phyloP scores from a whole-genome alignment of 116 monocot genomes.

The Cymodocea nodosa region DNA sequence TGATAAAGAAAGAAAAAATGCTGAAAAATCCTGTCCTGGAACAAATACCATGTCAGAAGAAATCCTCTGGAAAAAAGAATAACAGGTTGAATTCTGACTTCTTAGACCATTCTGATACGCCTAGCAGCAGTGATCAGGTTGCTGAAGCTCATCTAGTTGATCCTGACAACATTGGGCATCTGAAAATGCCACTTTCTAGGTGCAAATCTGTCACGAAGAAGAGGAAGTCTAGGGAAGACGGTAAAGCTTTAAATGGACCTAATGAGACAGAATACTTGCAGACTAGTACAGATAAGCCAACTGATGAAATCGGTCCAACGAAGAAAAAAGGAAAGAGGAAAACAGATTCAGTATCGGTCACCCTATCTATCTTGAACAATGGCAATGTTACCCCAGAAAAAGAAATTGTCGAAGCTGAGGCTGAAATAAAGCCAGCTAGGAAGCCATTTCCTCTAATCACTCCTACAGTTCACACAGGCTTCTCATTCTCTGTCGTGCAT shows the following conservation, averaged over 20 bases:
- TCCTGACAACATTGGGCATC: slow-evolving; percentile 15
- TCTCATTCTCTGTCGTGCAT: slow-evolving; percentile 95
- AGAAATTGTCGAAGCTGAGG: slow-evolving; percentile 22
- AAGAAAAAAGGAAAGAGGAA: slow-evolving; percentile 79
- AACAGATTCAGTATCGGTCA: slow-evolving; percentile 16
- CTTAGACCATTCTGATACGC: slow-evolving; percentile 7
- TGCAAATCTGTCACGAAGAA: slow-evolving; percentile 35
- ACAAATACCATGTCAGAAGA: slow-evolving; percentile 8
- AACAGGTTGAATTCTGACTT: slow-evolving; percentile 15
- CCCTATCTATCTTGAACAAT: slow-evolving; percentile 12
- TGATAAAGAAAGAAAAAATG: slow-evolving; percentile 16
- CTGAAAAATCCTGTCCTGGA: slow-evolving; percentile 9
- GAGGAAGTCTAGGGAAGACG: slow-evolving; percentile 30
- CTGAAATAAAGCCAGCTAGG: slow-evolving; percentile 38
- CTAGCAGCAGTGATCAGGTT: slow-evolving; percentile 13
- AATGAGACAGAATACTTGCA: slow-evolving; percentile 20
- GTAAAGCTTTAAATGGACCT: slow-evolving; percentile 13
- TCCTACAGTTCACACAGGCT: slow-evolving; percentile 69
- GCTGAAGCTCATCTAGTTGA: slow-evolving; percentile 8
- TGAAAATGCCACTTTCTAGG: slow-evolving; percentile 13
- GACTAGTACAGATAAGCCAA: slow-evolving; percentile 30
- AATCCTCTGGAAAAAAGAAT: slow-evolving; percentile 22
- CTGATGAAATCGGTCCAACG: slow-evolving; percentile 16
- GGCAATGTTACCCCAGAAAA: slow-evolving; percentile 27
- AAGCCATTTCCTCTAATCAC: slow-evolving; percentile 59